phyloP scores from a whole-genome alignment of 345 rosid genomes.

The Eutrema japonicum region DNA sequence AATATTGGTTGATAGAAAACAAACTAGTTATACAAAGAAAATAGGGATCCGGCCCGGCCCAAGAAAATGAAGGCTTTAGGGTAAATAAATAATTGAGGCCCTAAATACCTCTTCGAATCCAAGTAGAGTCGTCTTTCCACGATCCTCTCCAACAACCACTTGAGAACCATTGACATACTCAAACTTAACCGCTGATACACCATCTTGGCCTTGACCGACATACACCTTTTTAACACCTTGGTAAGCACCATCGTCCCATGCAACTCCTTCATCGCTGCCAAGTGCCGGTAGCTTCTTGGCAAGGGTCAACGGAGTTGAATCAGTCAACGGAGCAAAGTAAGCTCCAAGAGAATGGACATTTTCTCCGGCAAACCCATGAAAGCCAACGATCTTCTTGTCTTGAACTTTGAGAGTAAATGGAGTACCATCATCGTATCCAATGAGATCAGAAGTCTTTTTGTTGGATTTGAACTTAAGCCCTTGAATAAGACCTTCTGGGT shows the following conservation, averaged over 20 bases:
- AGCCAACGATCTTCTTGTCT: slow-evolving; percentile 39
- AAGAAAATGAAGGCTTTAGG: not conserved
- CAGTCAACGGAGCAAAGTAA: slow-evolving; percentile 34
- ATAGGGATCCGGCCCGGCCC: not conserved
- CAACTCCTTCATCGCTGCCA: slow-evolving; percentile 35
- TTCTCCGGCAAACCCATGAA: slow-evolving; percentile 34
- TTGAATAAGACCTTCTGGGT: slow-evolving; percentile 21
- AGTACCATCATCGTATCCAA: slow-evolving; percentile 34
- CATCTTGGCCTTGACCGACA: slow-evolving; percentile 38
- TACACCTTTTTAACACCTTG: slow-evolving; percentile 38
- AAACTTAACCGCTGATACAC: slow-evolving; percentile 35
- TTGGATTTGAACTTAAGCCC: slow-evolving; percentile 34
- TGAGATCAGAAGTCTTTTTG: slow-evolving; percentile 28
- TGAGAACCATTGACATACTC: slow-evolving; percentile 27
- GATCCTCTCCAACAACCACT: slow-evolving; percentile 16
- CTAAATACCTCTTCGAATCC: slow-evolving; percentile 35
- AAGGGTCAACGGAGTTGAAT: not conserved
- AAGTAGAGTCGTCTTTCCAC: slow-evolving; percentile 31
- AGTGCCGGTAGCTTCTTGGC: slow-evolving; percentile 25
- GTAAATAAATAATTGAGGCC: not conserved
- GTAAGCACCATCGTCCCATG: slow-evolving; percentile 46
- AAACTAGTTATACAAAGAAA: not conserved
- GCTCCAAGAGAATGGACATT: slow-evolving; percentile 38
- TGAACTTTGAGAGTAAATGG: slow-evolving; percentile 31
- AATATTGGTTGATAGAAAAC: not conserved